Conservation (phyloP, 345 rosid species). For the Salix dunnii region DNA sequence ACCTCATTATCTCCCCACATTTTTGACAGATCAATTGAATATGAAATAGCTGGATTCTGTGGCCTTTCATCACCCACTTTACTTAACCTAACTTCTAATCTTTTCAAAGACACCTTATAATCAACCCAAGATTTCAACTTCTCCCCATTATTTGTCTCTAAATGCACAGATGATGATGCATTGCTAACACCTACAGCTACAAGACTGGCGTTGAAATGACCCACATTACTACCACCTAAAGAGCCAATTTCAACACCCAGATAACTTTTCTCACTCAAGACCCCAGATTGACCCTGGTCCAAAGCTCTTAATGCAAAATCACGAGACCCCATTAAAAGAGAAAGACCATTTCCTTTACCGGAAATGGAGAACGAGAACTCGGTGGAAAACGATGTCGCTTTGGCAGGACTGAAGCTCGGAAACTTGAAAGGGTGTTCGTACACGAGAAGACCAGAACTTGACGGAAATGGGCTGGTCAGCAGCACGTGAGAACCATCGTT, state of each 20-base stretch:
- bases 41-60: constrained; percentile 31
- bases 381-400: constrained; percentile 36
- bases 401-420: constrained; percentile 6
- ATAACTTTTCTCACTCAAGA: constrained; percentile 25
- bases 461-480: constrained; percentile 25
- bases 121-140: constrained; percentile 51
- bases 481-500: constrained; percentile 21
- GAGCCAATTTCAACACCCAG: constrained; percentile 44
- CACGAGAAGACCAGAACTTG: constrained; percentile 37
- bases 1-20: constrained; percentile 44
- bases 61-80: constrained; percentile 39
- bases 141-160: constrained; percentile 38
- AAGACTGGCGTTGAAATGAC: constrained; percentile 32
- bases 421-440: constrained; percentile 37
- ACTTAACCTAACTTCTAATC: constrained; percentile 46
- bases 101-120: constrained; percentile 45
- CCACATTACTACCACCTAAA: constrained; percentile 26
- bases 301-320: constrained; percentile 25
- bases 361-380: constrained; percentile 40
- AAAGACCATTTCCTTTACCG: constrained; percentile 36
- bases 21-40: constrained; percentile 30
- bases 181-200: constrained; percentile 32
- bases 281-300: constrained; percentile 30
- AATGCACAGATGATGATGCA: constrained; percentile 17
- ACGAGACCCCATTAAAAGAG: constrained; percentile 40